phyloP scores from a whole-genome alignment of 176 grass and related monocot genomes.

The Musa acuminata region DNA sequence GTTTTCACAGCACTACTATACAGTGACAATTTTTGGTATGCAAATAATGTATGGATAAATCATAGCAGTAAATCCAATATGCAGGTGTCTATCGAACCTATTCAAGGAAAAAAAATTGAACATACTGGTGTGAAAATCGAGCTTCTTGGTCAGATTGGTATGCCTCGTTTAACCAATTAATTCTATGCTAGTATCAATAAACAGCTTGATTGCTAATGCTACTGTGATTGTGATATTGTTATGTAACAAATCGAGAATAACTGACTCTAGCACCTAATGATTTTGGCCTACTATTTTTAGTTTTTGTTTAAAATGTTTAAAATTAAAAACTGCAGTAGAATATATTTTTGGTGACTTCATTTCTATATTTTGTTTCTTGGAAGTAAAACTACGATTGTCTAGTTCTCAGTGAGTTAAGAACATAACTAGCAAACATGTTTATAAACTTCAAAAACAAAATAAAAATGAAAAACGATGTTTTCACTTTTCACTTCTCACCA shows the following conservation, averaged over 20 bases:
- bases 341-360: too few relatives aligned
- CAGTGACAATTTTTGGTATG: too few relatives aligned
- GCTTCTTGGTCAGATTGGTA: constrained; percentile 89
- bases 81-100: constrained; percentile 68
- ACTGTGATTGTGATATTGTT: neutral
- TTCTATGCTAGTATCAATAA: neutral
- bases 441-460: neutral
- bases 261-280: too few relatives aligned
- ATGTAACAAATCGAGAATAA: too few relatives aligned
- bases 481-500: neutral
- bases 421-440: too few relatives aligned
- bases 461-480: neutral
- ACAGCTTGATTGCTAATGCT: neutral
- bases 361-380: too few relatives aligned
- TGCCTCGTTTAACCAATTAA: neutral
- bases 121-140: constrained; percentile 84
- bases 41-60: neutral
- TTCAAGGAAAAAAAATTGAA: constrained; percentile 79
- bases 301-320: too few relatives aligned
- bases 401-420: too few relatives aligned
- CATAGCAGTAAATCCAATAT: neutral
- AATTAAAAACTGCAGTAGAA: too few relatives aligned
- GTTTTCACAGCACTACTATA: neutral
- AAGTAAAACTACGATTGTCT: too few relatives aligned
- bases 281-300: too few relatives aligned